Base-by-base conservation (phyloP, 2,329 filamentous ascomycete species). In the Sporothrix sp. region DNA sequence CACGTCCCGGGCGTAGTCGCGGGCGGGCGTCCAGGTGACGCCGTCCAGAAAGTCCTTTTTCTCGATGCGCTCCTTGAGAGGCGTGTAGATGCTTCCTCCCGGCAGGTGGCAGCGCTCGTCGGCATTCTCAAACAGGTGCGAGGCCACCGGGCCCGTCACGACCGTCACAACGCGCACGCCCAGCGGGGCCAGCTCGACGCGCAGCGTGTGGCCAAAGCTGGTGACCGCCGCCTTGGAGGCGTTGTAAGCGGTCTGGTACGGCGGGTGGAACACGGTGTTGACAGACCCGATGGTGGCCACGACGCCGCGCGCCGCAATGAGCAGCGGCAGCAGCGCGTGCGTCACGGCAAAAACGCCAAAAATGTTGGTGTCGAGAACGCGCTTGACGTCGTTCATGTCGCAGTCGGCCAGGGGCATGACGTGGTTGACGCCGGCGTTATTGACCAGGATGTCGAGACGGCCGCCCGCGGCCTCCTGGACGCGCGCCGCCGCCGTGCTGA, bases 161-260 rank as follows among this genome's bases (percentile, higher is more conserved):
- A 65, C 21, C 7, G 59, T 62, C 8, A 65, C 59, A 23, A 64
- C 60, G 13, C 54, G 40, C 8, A 66, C 61, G 16, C 64, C 63
- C 4, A 66, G 54, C 7, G 63, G 62, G 7, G 58, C 58, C 6
- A 66, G 57, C 53, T 66, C 63, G 21, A 60, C 48, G 21, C 63
- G 61, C 18, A 66, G 48, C 0, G 59, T 62, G 4, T 59, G 40
- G 18, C 54, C 51, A 25, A 58, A 39, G 28, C 58, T 56, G 48
- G 57, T 51, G 6, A 64, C 51, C 2, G 63, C 62, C 0, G 59
- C 61, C 53, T 66, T 65, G 48, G 60, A 62, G 2, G 60, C 61
- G 32, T 59, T 62, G 53, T 66, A 66, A 20, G 60, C 58, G 1
- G 43, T 54, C 42, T 60, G 58, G 55, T 60, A 66, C 2, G 62